A percentile compares a stretch with the other conserved stretches of the same genome.
These are phyloP conservation scores for Linnemannia schmuckeri DNA, from an alignment of 192 early-diverging fungal species.

Conservation along the genomic window DNA sequence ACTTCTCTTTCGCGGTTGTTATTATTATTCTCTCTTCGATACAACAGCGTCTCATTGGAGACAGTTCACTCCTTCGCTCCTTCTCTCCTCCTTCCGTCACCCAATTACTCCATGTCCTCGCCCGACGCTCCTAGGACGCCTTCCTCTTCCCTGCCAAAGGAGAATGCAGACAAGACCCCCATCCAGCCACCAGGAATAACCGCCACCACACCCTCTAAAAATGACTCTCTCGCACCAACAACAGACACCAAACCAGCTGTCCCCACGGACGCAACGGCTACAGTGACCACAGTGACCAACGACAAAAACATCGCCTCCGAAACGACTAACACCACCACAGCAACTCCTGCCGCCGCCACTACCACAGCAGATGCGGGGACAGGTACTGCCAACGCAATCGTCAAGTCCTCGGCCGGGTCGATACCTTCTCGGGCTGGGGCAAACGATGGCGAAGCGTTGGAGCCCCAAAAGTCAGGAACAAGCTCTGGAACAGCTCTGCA, in stretches of 20 bases:
- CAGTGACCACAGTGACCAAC: not conserved
- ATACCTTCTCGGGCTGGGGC: not conserved
- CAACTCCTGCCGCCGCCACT: not conserved
- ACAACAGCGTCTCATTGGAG: not conserved
- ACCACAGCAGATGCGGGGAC: not conserved
- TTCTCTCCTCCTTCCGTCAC: not conserved
- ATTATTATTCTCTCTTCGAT: not conserved
- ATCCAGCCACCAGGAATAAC: not conserved
- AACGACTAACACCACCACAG: not conserved
- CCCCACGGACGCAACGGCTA: not conserved
- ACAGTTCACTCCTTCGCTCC: constrained; percentile 2
- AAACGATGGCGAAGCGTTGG: not conserved
- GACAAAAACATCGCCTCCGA: not conserved
- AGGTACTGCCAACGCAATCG: not conserved
- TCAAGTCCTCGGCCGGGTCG: not conserved
- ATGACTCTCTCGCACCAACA: not conserved
- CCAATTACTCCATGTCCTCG: constrained; percentile 29
- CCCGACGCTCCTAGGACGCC: constrained; percentile 19
- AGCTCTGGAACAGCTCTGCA: constrained; percentile 1
- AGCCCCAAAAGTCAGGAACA: constrained; percentile 2
- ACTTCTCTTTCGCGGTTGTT: not conserved
- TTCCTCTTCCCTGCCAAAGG: not conserved
- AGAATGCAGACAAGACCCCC: not conserved
- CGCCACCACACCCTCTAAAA: not conserved
- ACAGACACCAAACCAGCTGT: not conserved